Conservation (phyloP, 2,329 filamentous ascomycete genomes). For the Akanthomyces lecanii region DNA sequence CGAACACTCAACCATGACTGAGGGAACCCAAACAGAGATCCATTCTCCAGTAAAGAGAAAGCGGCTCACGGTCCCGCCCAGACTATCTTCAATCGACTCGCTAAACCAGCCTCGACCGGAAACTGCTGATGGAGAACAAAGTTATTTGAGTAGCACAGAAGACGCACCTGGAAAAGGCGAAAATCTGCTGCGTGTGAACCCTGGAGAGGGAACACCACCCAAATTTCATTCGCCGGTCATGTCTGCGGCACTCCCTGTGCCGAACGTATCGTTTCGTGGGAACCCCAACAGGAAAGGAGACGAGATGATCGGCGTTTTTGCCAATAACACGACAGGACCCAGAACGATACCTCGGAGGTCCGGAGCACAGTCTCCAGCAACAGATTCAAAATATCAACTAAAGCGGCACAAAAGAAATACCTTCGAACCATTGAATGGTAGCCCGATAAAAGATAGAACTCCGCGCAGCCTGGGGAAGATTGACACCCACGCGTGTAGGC, state of each 20-base stretch:
- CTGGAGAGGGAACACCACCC: constrained; percentile 2
- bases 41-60: not conserved
- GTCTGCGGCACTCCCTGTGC: not conserved
- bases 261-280: too few species aligned
- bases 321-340: not conserved
- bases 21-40: not conserved
- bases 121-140: not conserved
- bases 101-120: not conserved
- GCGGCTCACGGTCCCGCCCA: constrained; percentile 9
- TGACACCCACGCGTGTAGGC: not conserved
- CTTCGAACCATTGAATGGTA: not conserved
- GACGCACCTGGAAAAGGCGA: not conserved
- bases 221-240: not conserved
- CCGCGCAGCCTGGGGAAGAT: not conserved
- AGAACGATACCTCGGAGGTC: not conserved
- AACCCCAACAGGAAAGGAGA: not conserved
- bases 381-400: constrained; percentile 14
- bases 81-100: constrained; percentile 11
- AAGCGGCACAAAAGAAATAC: constrained; percentile 11
- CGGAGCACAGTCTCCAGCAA: constrained; percentile 4
- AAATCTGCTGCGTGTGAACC: not conserved
- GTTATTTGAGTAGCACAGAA: not conserved
- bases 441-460: not conserved
- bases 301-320: not conserved
- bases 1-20: not conserved